Base-by-base conservation (phyloP, 1,139 yeast species). In the Debaryomyces fabryi region DNA sequence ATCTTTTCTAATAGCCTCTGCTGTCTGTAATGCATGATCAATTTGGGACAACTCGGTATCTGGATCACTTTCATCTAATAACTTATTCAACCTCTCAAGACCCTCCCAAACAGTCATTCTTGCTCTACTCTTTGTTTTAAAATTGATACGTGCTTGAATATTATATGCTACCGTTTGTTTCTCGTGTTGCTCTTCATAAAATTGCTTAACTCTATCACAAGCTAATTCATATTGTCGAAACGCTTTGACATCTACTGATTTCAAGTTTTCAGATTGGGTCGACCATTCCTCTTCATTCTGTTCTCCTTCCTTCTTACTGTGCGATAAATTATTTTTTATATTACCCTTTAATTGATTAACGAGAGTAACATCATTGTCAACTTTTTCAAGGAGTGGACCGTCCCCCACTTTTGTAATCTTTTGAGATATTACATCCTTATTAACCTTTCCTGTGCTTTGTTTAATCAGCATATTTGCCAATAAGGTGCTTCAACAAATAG, bases 21-120 rank as follows among this genome's bases (percentile, higher is more conserved):
- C 91, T 0, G 91, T 85, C 64, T 85, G 91, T 25, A 85, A 60
- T 0, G 91, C 90, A 63, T 85, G 91, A 57, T 85, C 90, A 43
- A 85, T 85, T 58, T 85, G 91, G 0, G 88, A 82, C 33, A 85
- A 69, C 58, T 85, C 89, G 0, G 90, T 85, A 59, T 85, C 91
- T 0, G 91, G 91, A 59, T 85, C 91, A 47, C 86, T 80, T 48
- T 85, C 90, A 59, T 85, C 91, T 29, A 85, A 69, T 21, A 85
- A 65, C 54, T 82, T 79, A 58, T 85, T 85, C 36, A 85, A 68
- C 53, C 80, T 81, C 50, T 81, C 81, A 21, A 85, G 62, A 0
- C 89, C 91, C 50, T 83, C 88, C 91, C 91, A 85, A 5, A 85
- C 76, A 0, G 87, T 71, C 88, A 85, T 83, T 48, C 76, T 71